Evolutionary conservation across 139 green algal species (phyloP), one percentile per base, ranked within the genome.

Genomic region (Ettlia oleoabundans): DNA sequence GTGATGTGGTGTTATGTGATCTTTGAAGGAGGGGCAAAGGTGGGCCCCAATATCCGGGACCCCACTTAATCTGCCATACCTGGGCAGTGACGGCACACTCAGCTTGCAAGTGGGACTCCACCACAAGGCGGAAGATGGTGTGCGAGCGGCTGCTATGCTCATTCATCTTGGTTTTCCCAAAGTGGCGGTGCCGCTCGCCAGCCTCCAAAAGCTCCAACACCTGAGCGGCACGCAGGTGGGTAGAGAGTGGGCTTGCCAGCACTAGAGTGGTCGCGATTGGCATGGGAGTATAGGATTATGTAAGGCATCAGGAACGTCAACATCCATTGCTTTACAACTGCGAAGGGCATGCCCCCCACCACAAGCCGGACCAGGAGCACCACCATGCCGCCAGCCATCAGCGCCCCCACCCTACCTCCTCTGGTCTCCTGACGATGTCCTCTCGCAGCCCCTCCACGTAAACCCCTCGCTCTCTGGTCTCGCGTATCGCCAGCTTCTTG

Each of bases 91-190:
- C 73, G 19, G 76, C 58, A 43, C 76, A 76, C 32, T 47, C 76
- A 26, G 92, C 84, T 9, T 85, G 78, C 5, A 53, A 58, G 4
- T 92, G 79, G 69, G 89, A 94, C 87, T 97, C 94, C 65, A 98
- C 91, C 37, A 99, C 96, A 96, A 99, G 99, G 66, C 94, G 89
- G 87, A 99, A 99, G 28, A 99, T 90, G 38, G 95, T 96, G 90
- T 99, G 96, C 0, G 92, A 97, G 42, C 96, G 88, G 67, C 85
- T 94, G 74, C 83, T 94, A 68, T 86, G 90, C 64, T 97, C 91
- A 87, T 99, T 99, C 96, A 99, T 99, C 69, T 95, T 96, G 21
- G 96, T 99, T 67, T 98, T 91, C 5, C 97, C 97, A 43, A 98
- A 88, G 79, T 98, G 94, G 13, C 94, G 82, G 78, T 94, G 89